Evolutionary conservation across 208 protist genomes (phyloP).

Genomic region (Acanthamoeba royreba): DNA sequence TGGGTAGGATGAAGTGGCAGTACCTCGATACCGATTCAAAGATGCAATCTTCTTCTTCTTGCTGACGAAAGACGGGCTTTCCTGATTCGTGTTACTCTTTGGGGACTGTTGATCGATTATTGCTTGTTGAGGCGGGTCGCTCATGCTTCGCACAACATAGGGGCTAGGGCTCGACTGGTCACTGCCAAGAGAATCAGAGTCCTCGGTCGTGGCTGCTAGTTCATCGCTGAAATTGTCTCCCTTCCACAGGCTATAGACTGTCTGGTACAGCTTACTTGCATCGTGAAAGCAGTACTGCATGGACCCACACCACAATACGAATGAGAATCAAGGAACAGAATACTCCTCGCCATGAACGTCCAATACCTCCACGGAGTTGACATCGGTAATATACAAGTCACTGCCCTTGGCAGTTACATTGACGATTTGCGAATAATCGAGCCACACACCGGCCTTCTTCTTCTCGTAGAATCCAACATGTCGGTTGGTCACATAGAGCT

Average conservation of each 20-base stretch:
- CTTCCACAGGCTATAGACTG: neutral
- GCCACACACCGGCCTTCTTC: neutral
- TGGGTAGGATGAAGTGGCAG: too few relatives aligned
- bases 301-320: neutral
- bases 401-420: neutral
- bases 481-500: neutral
- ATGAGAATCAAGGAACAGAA: neutral
- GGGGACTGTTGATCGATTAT: neutral
- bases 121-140: neutral
- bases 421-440: neutral
- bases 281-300: slow-evolving; percentile 2
- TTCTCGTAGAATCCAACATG: slow-evolving; percentile 21
- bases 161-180: neutral
- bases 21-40: neutral
- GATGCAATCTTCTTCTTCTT: neutral
- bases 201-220: neutral
- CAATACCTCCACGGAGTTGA: neutral
- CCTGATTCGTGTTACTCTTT: neutral
- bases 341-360: neutral
- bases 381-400: neutral
- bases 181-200: neutral
- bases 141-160: neutral
- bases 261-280: neutral
- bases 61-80: neutral
- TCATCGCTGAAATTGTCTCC: neutral